Evolutionary conservation across 371 early-diverging fungal genomes (phyloP).

Genomic region (Mortierella sp.): DNA sequence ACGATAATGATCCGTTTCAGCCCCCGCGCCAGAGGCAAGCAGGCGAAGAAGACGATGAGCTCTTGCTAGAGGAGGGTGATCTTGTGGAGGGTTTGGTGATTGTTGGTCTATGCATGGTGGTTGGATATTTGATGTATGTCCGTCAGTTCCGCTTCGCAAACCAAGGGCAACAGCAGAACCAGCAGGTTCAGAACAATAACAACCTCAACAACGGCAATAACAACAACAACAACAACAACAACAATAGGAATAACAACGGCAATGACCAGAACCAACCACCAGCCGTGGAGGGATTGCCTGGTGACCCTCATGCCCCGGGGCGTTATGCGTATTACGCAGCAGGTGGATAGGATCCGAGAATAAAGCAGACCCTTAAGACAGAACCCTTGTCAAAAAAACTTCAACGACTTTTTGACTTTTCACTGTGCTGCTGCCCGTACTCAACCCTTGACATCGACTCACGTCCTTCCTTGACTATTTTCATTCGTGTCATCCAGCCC

Average conservation of each 20-base stretch:
- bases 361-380: too few species aligned
- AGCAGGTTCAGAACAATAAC: constrained; percentile 17
- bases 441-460: too few species aligned
- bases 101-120: constrained; percentile 61
- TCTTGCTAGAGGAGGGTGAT: constrained; percentile 59
- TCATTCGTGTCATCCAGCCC: too few species aligned
- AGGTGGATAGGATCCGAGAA: constrained; percentile 31
- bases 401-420: too few species aligned
- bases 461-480: too few species aligned
- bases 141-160: constrained; percentile 67
- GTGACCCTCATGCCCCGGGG: constrained; percentile 41
- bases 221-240: constrained; percentile 17
- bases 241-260: constrained; percentile 18
- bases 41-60: constrained; percentile 52
- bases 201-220: constrained; percentile 9
- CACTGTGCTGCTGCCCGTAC: background rate
- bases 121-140: constrained; percentile 73
- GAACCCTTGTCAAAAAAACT: too few species aligned
- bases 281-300: constrained; percentile 26
- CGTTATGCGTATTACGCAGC: constrained; percentile 46
- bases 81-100: constrained; percentile 67
- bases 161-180: constrained; percentile 22
- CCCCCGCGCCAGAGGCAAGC: constrained; percentile 22
- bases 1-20: constrained; percentile 22
- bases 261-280: constrained; percentile 17